Conservation (phyloP, 2,329 filamentous ascomycete species). For the Akanthomyces dipterigenus region DNA sequence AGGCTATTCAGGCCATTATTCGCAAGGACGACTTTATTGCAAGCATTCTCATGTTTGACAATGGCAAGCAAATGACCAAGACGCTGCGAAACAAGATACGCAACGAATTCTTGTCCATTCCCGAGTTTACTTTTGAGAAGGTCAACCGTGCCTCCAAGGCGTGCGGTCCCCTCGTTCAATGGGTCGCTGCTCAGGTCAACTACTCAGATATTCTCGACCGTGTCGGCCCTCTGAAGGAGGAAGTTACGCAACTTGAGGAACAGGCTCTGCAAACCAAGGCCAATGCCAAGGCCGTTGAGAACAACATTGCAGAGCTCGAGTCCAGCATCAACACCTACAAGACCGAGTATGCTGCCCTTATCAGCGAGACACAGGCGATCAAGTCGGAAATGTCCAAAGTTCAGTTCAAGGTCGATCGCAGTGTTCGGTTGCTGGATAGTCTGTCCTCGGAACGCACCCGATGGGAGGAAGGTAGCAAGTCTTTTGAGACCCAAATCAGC, state of each 20-base stretch:
- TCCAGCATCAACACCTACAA: conserved; percentile 92
- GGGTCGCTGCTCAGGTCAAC: conserved; percentile 93
- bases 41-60: conserved; percentile 95
- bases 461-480: conserved; percentile 97
- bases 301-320: conserved; percentile 78
- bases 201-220: conserved; percentile 97
- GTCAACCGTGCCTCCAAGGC: conserved; percentile 96
- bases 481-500: conserved; percentile 95
- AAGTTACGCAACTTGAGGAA: conserved; percentile 81
- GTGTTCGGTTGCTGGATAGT: conserved; percentile 88
- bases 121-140: conserved; percentile 93
- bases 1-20: conserved; percentile 79
- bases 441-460: conserved; percentile 86
- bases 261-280: conserved; percentile 88
- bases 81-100: conserved; percentile 79
- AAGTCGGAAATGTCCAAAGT: conserved; percentile 95
- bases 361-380: conserved; percentile 95
- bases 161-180: conserved; percentile 92
- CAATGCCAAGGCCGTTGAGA: conserved; percentile 83
- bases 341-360: conserved; percentile 88
- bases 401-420: conserved; percentile 96
- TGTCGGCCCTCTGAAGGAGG: conserved; percentile 84
- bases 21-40: conserved; percentile 95
- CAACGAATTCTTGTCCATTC: conserved; percentile 82
- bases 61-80: conserved; percentile 89